phyloP scores from a whole-genome alignment of 116 monocot species.

The Posidonia oceanica region DNA sequence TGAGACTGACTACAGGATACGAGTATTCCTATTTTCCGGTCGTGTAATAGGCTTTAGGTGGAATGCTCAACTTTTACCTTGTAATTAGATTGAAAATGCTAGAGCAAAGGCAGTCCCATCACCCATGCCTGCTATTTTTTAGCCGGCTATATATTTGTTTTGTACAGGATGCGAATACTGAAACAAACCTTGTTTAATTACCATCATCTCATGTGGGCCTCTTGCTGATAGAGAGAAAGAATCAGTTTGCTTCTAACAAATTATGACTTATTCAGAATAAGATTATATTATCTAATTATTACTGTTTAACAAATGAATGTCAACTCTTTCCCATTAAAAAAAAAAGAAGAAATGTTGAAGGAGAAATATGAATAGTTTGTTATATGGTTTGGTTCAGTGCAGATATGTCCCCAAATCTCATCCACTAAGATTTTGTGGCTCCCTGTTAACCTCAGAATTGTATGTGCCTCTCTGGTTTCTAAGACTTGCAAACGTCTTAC shows the following conservation, averaged over 20 bases:
- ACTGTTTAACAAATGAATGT: too few species aligned
- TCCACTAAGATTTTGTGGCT: constrained; percentile 1
- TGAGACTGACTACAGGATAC: not conserved
- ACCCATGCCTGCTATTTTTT: not conserved
- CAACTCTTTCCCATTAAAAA: too few species aligned
- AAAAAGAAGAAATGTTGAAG: too few species aligned
- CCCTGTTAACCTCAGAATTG: not conserved
- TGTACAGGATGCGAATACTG: constrained; percentile 1
- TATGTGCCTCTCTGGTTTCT: not conserved
- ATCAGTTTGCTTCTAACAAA: too few species aligned
- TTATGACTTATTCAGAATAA: too few species aligned
- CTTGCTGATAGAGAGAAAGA: too few species aligned
- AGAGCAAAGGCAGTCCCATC: not conserved
- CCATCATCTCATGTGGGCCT: too few species aligned
- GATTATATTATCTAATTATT: too few species aligned
- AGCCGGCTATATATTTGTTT: not conserved
- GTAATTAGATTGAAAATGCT: not conserved
- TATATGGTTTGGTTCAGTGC: not conserved
- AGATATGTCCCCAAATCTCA: not conserved
- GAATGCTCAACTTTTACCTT: not conserved
- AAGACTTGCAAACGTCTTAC: not conserved
- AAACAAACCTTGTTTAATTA: too few species aligned
- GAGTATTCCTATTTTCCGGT: too few species aligned
- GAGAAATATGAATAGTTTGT: too few species aligned
- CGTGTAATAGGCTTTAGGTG: too few species aligned